phyloP scores from a whole-genome alignment of 495 filamentous ascomycete species.

The Melanomma pulvis-pyrius region DNA sequence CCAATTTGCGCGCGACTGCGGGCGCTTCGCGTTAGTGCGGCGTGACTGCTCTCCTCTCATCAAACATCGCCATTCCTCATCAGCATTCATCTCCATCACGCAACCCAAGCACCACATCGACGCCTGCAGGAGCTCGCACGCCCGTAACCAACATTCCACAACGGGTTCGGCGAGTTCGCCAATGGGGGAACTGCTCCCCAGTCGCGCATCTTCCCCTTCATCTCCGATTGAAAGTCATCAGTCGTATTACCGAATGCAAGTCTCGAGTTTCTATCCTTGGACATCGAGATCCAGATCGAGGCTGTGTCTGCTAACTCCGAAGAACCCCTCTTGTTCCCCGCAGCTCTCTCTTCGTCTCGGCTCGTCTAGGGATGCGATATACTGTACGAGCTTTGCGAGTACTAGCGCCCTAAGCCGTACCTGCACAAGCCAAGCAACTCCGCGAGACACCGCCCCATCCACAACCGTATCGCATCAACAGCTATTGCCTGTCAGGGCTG shows the following conservation, averaged over 20 bases:
- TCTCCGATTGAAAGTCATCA: constrained; percentile 8
- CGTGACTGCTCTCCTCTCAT: background rate
- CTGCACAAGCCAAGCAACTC: constrained; percentile 12
- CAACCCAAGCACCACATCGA: background rate
- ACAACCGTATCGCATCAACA: background rate
- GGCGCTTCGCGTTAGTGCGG: background rate
- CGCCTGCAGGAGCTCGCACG: background rate
- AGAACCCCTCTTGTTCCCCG: background rate
- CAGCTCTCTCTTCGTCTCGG: background rate
- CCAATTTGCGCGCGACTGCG: background rate
- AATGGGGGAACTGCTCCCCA: background rate
- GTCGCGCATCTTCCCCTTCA: constrained; percentile 4
- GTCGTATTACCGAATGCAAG: constrained; percentile 8
- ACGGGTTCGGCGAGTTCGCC: background rate
- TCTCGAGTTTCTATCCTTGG: constrained; percentile 11
- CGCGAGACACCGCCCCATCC: constrained; percentile 17
- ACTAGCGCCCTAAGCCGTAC: constrained; percentile 15
- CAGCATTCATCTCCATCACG: background rate
- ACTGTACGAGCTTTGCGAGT: constrained; percentile 2
- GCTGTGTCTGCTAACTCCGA: constrained; percentile 13
- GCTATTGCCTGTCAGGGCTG: background rate
- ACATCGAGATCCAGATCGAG: background rate
- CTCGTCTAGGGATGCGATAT: constrained; percentile 1
- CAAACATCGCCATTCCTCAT: background rate
- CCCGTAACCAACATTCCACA: background rate